Evolutionary conservation across 208 protist genomes (phyloP).

Genomic region (Leishmania martiniquensis): DNA sequence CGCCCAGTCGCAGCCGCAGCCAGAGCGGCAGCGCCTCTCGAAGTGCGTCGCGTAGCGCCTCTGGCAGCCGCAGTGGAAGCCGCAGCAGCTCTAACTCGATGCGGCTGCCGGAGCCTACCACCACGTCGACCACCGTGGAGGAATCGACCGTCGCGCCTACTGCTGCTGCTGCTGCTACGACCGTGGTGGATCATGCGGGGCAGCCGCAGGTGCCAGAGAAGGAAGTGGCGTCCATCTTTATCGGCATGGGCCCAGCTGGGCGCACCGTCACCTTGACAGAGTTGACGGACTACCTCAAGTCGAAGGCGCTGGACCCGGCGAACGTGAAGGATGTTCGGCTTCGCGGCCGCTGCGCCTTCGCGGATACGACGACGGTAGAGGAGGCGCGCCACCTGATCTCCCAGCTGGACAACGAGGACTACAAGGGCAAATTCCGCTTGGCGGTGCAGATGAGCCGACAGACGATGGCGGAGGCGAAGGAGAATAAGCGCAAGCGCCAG

Average conservation of each 20-base stretch:
- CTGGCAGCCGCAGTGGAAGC: conserved; percentile 13
- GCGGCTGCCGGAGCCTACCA: conserved; percentile 22
- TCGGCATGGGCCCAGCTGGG: conserved; percentile 61
- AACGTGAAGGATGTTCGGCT: conserved; percentile 48
- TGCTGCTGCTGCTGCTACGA: not conserved
- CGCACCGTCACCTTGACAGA: conserved; percentile 34
- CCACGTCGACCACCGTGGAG: not conserved
- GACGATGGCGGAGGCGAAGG: conserved; percentile 25
- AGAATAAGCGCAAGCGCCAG: conserved; percentile 26
- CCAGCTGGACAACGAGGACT: conserved; percentile 42
- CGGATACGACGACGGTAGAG: conserved; percentile 48
- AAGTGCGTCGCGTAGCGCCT: not conserved
- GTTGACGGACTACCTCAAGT: conserved; percentile 30
- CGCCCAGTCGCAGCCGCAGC: conserved; percentile 28
- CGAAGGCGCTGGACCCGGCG: conserved; percentile 25
- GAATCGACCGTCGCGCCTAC: not conserved
- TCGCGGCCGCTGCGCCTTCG: conserved; percentile 79
- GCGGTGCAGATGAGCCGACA: conserved; percentile 60
- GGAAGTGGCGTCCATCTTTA: conserved; percentile 55
- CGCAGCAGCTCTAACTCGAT: conserved; percentile 44
- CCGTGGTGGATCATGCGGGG: not conserved
- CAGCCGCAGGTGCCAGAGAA: not conserved
- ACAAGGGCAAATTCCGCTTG: conserved; percentile 53
- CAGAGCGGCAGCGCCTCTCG: conserved; percentile 8
- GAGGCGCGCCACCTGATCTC: conserved; percentile 56